Evolutionary conservation across 257 asterid species (phyloP), one percentile per base, ranked within the genome.

Genomic region (Osmanthus fragrans): DNA sequence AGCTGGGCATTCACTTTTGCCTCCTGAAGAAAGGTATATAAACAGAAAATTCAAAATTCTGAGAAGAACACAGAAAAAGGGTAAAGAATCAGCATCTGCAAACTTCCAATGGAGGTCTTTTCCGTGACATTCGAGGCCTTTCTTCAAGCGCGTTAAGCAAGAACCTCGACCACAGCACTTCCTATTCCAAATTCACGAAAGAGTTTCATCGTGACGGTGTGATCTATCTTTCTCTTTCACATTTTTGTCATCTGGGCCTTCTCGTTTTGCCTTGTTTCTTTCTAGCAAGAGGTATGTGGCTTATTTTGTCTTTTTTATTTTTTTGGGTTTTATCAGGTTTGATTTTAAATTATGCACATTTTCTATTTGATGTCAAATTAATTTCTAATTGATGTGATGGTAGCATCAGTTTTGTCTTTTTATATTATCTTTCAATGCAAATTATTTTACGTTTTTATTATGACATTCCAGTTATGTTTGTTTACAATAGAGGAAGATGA

Each of bases 81-180:
- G 76, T 79, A 86, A 90, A 87, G 94, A 82, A 89, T 86, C 88
- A 39, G 91, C 81, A 86, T 86, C 86, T 84, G 69, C 8, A 85
- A 80, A 70, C 88, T 88, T 85, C 82, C 74, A 81, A 83, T 89
- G 92, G 88, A 79, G 82, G 84, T 58, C 72, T 84, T 78, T 75
- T 75, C 72, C 66, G 51, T 79, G 71, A 71, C 64, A n/a, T 56
- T 10, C 82, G 25, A 58, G 36, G 69, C 29, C 74, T 71, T 68
- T 76, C 78, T 33, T 27, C 54, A 78, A 47, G n/a, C 39, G 34
- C 34, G 10, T 73, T 40, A 49, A 29, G 37, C 18, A 16, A 23
- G 37, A 45, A 27, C 32, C 67, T 36, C 68, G 45, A 49, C 77
- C 34, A 49, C 36, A 54, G 23, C 2, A 21, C 66, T 73, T 45